phyloP scores from a whole-genome alignment of 2,329 filamentous ascomycete species.

The Akanthomyces lecanii region DNA sequence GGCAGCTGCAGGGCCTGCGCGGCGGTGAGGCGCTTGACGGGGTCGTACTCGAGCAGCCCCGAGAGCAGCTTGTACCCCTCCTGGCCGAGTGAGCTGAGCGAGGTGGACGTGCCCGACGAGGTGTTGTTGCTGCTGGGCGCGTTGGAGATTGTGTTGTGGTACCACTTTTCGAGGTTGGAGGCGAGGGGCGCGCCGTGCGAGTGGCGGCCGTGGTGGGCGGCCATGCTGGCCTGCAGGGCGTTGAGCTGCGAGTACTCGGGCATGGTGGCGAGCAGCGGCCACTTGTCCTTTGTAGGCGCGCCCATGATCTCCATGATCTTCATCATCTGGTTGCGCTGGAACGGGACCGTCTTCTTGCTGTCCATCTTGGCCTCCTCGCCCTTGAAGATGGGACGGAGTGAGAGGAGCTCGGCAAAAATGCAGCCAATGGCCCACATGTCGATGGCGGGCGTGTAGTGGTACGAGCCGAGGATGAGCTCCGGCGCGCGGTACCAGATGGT shows the following conservation, averaged over 20 bases:
- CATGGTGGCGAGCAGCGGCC: slow-evolving; percentile 81
- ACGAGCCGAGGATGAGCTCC: slow-evolving; percentile 82
- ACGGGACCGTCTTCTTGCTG: slow-evolving; percentile 93
- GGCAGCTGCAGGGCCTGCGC: slow-evolving; percentile 83
- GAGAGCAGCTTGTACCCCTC: slow-evolving; percentile 82
- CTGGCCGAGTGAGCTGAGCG: slow-evolving; percentile 58
- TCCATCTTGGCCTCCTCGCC: slow-evolving; percentile 99
- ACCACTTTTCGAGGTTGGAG: slow-evolving; percentile 72
- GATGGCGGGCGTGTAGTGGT: slow-evolving; percentile 96
- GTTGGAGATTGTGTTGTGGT: slow-evolving; percentile 64
- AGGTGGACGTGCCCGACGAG: slow-evolving; percentile 36
- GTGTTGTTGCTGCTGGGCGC: slow-evolving; percentile 44
- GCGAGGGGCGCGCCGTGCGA: slow-evolving; percentile 27
- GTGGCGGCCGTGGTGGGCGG: slow-evolving; percentile 30
- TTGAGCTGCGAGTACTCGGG: slow-evolving; percentile 75
- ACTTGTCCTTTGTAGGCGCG: slow-evolving; percentile 79
- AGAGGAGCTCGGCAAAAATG: slow-evolving; percentile 92
- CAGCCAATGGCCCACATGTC: slow-evolving; percentile 98
- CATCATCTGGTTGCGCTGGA: slow-evolving; percentile 97
- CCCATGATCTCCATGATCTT: slow-evolving; percentile 98
- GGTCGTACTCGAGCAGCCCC: slow-evolving; percentile 87
- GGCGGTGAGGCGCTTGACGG: slow-evolving; percentile 80
- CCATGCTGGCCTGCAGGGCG: slow-evolving; percentile 48
- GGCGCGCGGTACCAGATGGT: slow-evolving; percentile 99
- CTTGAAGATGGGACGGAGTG: slow-evolving; percentile 91